Base-by-base conservation (phyloP, 2,329 filamentous ascomycete species). In the Claviceps sp. region DNA sequence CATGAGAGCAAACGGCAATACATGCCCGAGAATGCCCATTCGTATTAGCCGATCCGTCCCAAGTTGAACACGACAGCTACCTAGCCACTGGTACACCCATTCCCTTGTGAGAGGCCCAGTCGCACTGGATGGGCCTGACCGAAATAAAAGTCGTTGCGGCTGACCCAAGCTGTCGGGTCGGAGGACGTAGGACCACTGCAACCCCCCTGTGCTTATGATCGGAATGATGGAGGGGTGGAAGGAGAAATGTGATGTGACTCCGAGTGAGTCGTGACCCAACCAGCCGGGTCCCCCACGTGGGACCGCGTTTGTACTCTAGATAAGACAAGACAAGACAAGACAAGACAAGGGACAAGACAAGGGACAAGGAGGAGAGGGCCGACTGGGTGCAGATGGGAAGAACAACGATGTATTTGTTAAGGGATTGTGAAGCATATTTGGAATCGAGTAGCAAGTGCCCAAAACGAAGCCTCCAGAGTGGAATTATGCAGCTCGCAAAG, bases 151-250 rank as follows among this genome's bases (percentile, higher is more conserved):
- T 22, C 42, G 44, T 50, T 49, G 48, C 40, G 51, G 51, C 51
- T 43, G 54, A 55, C 38, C 53, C 53, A 55, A 38, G 45, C 51
- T 55, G 51, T 51, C 53, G 53, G 53, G 53, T 53, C 51, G 50
- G n/a, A 38, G 47, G 22, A 45, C 41, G 22, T 45, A n/a, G 22
- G n/a, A 13, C 22, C 24, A 51, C 42, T 50, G 22, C 44, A 41
- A 11, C n/a, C 17, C 39, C 42, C 42, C 53, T 37, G 44, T 48
- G 47, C 53, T n/a, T 48, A 22, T 50, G 43, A 37, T 45, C 51
- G 48, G 37, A 41, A 39, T 43, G 48, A 22, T 11, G 24, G 43
- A 48, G 38, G 17, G 46, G 44, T 24, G 7, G 26, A 10, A 26
- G 44, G 39, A 47, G 43, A 42, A 43, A 41, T 38, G 48, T 53